Evolutionary conservation across 2,329 filamentous ascomycete species (phyloP).

Genomic region (Diaporthe sp.): DNA sequence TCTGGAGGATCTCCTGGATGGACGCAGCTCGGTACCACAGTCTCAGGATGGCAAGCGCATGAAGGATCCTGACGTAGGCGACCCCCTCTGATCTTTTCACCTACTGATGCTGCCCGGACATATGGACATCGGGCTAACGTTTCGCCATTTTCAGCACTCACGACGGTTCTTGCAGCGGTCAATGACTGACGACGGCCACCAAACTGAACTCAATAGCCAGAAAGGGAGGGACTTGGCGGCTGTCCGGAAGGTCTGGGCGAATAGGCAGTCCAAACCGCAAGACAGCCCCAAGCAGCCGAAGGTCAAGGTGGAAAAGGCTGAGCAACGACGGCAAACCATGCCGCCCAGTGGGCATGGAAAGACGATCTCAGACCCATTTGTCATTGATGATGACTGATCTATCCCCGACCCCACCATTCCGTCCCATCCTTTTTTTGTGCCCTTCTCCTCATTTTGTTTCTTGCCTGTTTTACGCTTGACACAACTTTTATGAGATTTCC

Average conservation of each 20-base stretch:
- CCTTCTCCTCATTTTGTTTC: background rate
- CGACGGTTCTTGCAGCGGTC: slow-evolving; percentile 25
- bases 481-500: background rate
- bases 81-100: background rate
- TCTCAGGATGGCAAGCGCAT: background rate
- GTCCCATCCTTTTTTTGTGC: background rate
- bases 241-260: slow-evolving; percentile 22
- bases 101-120: background rate
- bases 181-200: background rate
- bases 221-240: slow-evolving; percentile 14
- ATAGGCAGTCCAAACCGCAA: background rate
- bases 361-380: slow-evolving; percentile 2
- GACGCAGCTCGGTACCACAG: background rate
- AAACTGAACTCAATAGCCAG: background rate
- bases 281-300: background rate
- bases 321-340: slow-evolving; percentile 13
- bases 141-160: slow-evolving; percentile 19
- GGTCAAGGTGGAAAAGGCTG: slow-evolving; percentile 17
- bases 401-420: background rate
- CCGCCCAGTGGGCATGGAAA: background rate
- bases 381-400: slow-evolving; percentile 25
- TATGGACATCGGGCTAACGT: slow-evolving; percentile 11
- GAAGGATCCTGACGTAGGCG: slow-evolving; percentile 32
- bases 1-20: slow-evolving; percentile 12
- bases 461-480: background rate